Base-by-base conservation (phyloP, 352 stramenopile species). In the Elongisporangium prolatum region DNA sequence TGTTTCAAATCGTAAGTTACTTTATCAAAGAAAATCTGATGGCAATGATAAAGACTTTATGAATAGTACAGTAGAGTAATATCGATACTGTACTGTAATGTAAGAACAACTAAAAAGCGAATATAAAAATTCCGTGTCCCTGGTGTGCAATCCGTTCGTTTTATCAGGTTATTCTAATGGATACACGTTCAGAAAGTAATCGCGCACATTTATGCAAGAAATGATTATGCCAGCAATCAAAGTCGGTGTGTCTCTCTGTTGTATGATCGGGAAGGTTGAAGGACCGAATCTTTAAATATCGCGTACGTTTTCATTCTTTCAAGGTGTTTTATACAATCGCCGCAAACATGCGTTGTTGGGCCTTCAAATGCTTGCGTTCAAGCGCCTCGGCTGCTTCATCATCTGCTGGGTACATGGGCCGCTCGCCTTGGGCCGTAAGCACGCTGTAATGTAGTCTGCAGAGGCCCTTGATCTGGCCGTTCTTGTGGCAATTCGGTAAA, bases 391-490 rank as follows among this genome's bases (percentile, higher is more conserved):
- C 38, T 14, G 34, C 34, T 24, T 25, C 53, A 9, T n/a, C 37
- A n/a, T 18, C 38, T 34, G 37, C 17, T 63, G 14, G 34, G 34
- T 17, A 44, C 34, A 17, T 44, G 9, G 34, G 5, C 7, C 34
- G 69, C 54, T 79, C 67, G 7, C 72, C 66, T 60, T 84, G 74
- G 0, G 68, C 61, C 72, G 72, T 65, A 5, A 64, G 67, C 34
- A 83, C 59, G 48, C 74, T 82, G 56, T 84, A 91, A 68, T 94
- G 84, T 21, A 85, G 62, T 14, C 84, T 74, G 55, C 85, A 94
- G 14, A 91, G 73, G 0, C 85, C 85, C 47, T 87, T 87, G 68
- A 89, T 81, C 71, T 92, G 82, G 17, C 79, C 79, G 71, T 91
- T 94, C 70, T 94, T 94, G 61, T 71, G 65, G 64, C 87, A 96